Conservation (phyloP, 1,139 yeast genomes). For the Arxiozyma telluris region DNA sequence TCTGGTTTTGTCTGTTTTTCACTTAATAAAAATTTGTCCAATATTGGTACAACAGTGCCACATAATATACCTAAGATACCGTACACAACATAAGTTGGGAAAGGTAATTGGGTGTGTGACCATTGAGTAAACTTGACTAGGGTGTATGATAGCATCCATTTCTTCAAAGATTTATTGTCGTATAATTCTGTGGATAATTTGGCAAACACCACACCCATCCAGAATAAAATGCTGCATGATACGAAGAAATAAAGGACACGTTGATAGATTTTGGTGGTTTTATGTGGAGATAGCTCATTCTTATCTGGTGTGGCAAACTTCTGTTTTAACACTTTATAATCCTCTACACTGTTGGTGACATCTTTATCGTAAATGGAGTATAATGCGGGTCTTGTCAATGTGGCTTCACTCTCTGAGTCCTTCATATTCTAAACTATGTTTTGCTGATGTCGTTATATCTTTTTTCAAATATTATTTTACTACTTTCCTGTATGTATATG, state of each 20-base stretch:
- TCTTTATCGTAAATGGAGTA: slow-evolving; percentile 30
- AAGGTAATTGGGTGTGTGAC: slow-evolving; percentile 9
- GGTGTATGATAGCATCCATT: slow-evolving; percentile 10
- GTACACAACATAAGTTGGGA: slow-evolving; percentile 30
- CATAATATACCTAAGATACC: slow-evolving; percentile 53
- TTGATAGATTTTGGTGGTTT: neutral
- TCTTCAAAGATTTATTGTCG: slow-evolving; percentile 8
- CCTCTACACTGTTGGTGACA: slow-evolving; percentile 25
- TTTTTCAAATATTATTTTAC: no score
- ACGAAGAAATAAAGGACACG: neutral
- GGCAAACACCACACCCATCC: slow-evolving; percentile 9
- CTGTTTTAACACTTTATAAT: slow-evolving; percentile 6
- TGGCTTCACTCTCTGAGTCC: slow-evolving; percentile 23
- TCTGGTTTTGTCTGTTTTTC: slow-evolving; percentile 6
- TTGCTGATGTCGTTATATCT: no score
- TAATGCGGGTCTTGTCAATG: slow-evolving; percentile 27
- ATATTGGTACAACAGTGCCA: slow-evolving; percentile 54
- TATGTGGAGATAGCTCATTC: neutral
- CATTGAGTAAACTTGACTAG: slow-evolving; percentile 18
- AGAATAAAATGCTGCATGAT: slow-evolving; percentile 5
- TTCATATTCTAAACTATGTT: slow-evolving; percentile 2
- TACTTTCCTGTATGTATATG: no score
- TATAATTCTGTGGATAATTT: slow-evolving; percentile 7
- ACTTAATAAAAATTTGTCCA: slow-evolving; percentile 37
- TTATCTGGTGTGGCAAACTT: neutral